Base-by-base conservation (phyloP, 176 grass and related monocot species). In the Alopecurus myosuroides region DNA sequence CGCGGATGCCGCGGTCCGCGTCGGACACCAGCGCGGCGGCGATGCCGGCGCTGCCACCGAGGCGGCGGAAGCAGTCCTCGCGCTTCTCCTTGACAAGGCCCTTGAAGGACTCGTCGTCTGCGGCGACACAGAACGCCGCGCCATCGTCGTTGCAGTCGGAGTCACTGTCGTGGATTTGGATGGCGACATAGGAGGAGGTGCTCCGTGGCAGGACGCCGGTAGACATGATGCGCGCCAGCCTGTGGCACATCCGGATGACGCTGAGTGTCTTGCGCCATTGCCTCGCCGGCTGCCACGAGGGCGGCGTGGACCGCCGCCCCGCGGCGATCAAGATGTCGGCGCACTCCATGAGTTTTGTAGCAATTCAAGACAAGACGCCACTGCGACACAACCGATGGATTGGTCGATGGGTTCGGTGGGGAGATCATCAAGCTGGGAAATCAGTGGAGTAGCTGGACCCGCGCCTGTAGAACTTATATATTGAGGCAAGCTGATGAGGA, bases 41-140 rank as follows among this genome's bases (percentile, higher is more conserved):
- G 22, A 97, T 18, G 13, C 76, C 75, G 1, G 39, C 50, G 35
- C 11, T 61, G 5, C 85, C 94, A 1, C 94, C 91, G 1, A 97
- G 87, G 4, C 53, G 28, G 2, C 41, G 68, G 18, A 97, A 49
- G 17, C 86, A 70, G 8, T 79, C 75, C 4, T 9, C 3, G 4
- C 75, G 82, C 45, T 70, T 89, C 4, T 86, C 79, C 48, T 86
- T 97, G 22, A 94, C 91, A 12, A 97, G 91, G 23, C 78, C 15
- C 65, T 52, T 37, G 61, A 95, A 81, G 4, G 30, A 25, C 15
- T 42, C 31, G 51, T 88, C 83, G 9, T 84, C 66, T 0, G 56
- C 45, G 0, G 61, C 23, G 39, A 91, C 66, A 1, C 80, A 80
- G 11, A 88, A 65, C 8, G 29, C 42, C 10, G 65, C 39, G 3